phyloP scores from a whole-genome alignment of 345 rosid genomes.

The Cardamine chenopodiifolia region DNA sequence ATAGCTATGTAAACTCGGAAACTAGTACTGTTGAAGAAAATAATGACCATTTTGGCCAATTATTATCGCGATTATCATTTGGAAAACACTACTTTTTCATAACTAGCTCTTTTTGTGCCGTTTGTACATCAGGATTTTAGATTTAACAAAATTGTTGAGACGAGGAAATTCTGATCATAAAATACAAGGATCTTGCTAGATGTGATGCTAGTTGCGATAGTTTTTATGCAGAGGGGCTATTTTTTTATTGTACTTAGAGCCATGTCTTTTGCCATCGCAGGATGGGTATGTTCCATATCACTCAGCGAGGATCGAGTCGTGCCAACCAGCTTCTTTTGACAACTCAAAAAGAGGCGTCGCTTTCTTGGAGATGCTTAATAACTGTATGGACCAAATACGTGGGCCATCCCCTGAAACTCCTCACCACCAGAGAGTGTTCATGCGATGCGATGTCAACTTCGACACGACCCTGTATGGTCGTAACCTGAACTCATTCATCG shows the following conservation, averaged over 20 bases:
- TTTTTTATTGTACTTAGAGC: neutral
- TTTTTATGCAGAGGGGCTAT: neutral
- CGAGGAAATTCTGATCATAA: too few relatives aligned
- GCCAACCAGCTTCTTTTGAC: conserved; percentile 80
- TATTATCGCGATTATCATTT: neutral
- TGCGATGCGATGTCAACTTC: conserved; percentile 96
- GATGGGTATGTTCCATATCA: conserved; percentile 99
- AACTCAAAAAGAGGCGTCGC: conserved; percentile 72
- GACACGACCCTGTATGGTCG: conserved; percentile 76
- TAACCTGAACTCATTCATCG: conserved; percentile 82
- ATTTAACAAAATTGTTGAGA: too few relatives aligned
- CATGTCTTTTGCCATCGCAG: conserved; percentile 44
- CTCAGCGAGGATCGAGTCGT: conserved; percentile 87
- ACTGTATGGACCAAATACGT: conserved; percentile 92
- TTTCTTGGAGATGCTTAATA: conserved; percentile 89
- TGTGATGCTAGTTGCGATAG: conserved; percentile 6
- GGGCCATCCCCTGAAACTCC: conserved; percentile 51
- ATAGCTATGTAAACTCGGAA: neutral
- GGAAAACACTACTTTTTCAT: neutral
- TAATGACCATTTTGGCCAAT: neutral
- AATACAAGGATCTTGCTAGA: neutral
- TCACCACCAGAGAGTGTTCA: conserved; percentile 62
- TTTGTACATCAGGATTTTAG: too few relatives aligned
- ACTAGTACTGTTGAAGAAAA: neutral
- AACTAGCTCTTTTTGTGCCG: too few relatives aligned